These are phyloP conservation scores for Lyophyllum shimeji DNA, from an alignment of 768 basidiomycete species.

Conservation along the genomic window DNA sequence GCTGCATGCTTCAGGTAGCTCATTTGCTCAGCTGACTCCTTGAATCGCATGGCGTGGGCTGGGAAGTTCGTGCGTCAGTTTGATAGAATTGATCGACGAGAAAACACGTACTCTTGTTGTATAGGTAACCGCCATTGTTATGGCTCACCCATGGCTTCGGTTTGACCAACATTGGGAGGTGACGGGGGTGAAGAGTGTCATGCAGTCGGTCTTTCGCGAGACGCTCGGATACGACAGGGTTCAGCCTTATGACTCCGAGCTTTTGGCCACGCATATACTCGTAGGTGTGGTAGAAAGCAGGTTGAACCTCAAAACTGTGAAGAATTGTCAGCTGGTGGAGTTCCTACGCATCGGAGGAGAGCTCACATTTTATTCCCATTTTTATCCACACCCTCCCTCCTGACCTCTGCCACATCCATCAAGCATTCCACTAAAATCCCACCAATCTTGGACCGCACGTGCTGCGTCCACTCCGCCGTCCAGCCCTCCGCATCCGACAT, in stretches of 20 bases:
- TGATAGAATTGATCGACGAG: not conserved
- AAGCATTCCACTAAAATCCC: constrained; percentile 79
- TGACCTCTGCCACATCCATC: constrained; percentile 82
- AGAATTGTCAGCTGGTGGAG: constrained; percentile 1
- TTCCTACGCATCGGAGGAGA: not conserved
- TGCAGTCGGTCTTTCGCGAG: constrained; percentile 72
- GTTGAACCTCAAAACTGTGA: constrained; percentile 71
- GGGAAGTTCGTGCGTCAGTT: constrained; percentile 5
- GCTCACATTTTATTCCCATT: constrained; percentile 62
- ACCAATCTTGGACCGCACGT: constrained; percentile 74
- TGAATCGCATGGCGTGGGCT: constrained; percentile 89
- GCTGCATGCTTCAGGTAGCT: constrained; percentile 77
- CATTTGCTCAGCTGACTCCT: constrained; percentile 83
- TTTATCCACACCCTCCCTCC: constrained; percentile 56
- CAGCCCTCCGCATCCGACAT: constrained; percentile 67
- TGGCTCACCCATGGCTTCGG: constrained; percentile 85
- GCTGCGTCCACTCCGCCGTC: constrained; percentile 83
- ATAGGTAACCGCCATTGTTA: constrained; percentile 81
- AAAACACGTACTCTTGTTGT: constrained; percentile 61
- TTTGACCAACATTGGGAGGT: constrained; percentile 92
- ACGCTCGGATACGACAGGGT: constrained; percentile 74
- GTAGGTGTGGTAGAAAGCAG: constrained; percentile 89
- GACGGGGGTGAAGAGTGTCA: constrained; percentile 83
- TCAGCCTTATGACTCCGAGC: constrained; percentile 88
- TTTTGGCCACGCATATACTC: constrained; percentile 94